These are phyloP conservation scores for Cladobotryum mycophilum DNA, from an alignment of 2,329 filamentous ascomycete genomes.

Conservation along the genomic window DNA sequence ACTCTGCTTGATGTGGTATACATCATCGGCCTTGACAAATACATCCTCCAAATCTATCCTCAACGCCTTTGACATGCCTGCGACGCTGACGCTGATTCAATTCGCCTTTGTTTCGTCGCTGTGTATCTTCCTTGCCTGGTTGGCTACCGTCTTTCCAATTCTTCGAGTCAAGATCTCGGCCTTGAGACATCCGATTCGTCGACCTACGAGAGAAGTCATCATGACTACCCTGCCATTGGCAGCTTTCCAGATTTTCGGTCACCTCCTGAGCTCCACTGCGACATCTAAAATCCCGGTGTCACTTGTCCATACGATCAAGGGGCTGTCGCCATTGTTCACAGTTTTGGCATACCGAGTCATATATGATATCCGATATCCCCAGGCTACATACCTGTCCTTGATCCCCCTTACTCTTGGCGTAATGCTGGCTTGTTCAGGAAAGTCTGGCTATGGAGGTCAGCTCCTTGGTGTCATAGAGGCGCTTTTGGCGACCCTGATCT, in stretches of 20 bases:
- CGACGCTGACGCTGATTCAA: constrained; percentile 86
- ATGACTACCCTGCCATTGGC: constrained; percentile 85
- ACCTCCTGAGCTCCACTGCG: constrained; percentile 88
- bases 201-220: constrained; percentile 75
- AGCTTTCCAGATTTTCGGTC: constrained; percentile 86
- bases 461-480: constrained; percentile 86
- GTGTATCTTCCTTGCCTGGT: constrained; percentile 72
- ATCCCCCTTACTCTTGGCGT: constrained; percentile 92
- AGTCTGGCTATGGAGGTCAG: constrained; percentile 70
- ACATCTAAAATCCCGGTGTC: constrained; percentile 95
- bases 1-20: constrained; percentile 88
- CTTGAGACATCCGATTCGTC: constrained; percentile 75
- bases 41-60: constrained; percentile 97
- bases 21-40: constrained; percentile 91
- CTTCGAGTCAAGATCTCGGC: constrained; percentile 69
- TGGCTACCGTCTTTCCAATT: constrained; percentile 65
- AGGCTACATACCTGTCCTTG: constrained; percentile 79
- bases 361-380: constrained; percentile 82
- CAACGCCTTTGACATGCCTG: constrained; percentile 82
- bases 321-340: constrained; percentile 89
- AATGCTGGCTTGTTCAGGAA: constrained; percentile 89
- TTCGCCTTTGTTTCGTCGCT: constrained; percentile 88
- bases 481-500: constrained; percentile 83
- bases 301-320: constrained; percentile 97
- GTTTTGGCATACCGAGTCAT: constrained; percentile 87